A percentile compares a stretch with the other conserved stretches of the same genome.
Evolutionary conservation across 1,139 yeast genomes (phyloP).

Genomic region (Kodamaea anthophila): DNA sequence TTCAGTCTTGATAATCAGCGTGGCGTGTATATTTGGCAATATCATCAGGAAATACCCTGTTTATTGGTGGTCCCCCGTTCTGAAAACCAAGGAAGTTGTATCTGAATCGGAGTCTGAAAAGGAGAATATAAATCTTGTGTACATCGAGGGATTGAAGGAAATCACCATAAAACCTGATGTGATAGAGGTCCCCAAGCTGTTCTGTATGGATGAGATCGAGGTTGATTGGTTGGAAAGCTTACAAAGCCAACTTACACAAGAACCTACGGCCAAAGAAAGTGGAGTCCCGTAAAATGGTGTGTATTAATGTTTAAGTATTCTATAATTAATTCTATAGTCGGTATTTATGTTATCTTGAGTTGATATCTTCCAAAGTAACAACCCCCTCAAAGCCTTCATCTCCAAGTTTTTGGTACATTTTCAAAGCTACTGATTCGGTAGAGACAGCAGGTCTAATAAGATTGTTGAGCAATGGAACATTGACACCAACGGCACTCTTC

Average conservation of each 20-base stretch:
- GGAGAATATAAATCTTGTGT: conserved; percentile 8
- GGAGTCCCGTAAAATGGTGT: no score
- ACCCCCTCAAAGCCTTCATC: conserved; percentile 50
- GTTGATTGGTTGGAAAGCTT: conserved; percentile 21
- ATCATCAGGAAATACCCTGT: conserved; percentile 49
- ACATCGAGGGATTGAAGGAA: conserved; percentile 6
- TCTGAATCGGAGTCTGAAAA: conserved; percentile 2
- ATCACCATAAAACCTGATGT: conserved; percentile 18
- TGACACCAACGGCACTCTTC: conserved; percentile 33
- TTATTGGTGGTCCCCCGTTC: conserved; percentile 57
- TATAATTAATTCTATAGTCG: background rate
- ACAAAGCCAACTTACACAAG: conserved; percentile 16
- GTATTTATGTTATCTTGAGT: conserved; percentile 3
- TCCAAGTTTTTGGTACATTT: conserved; percentile 49
- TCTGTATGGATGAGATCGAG: conserved; percentile 23
- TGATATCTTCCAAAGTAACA: conserved; percentile 49
- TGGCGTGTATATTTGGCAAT: conserved; percentile 54
- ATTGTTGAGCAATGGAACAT: conserved; percentile 31
- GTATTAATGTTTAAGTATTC: no score
- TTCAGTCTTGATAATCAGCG: conserved; percentile 43
- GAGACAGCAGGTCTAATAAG: conserved; percentile 59
- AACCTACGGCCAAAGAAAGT: no score
- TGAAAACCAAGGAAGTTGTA: conserved; percentile 2
- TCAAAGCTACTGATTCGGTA: conserved; percentile 62
- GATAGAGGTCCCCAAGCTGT: conserved; percentile 19